Evolutionary conservation across 2,329 filamentous ascomycete genomes (phyloP), one percentile per base, ranked within the genome.

Genomic region (Bipolaris victoriae): DNA sequence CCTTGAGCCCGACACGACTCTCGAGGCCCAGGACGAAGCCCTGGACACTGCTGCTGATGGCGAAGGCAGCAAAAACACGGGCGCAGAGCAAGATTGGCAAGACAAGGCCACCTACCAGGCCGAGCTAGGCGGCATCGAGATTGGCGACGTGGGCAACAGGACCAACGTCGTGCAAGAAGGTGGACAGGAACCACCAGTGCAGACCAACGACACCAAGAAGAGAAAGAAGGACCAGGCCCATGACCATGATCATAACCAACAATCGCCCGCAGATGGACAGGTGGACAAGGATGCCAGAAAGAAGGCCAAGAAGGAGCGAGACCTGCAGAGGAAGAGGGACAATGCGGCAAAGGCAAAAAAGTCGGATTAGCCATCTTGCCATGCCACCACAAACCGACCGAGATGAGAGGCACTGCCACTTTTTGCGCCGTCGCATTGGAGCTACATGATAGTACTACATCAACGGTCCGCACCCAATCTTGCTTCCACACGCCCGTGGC

Each of bases 261-360:
- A 43, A 26, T 54, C 3, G 5, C 26, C 22, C 11, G 47, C 26
- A 15, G 48, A 51, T 13, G 57, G 51, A 16, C 68, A 72, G 46
- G 61, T 79, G 47, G 81, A 84, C 60, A 83, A 82, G 70, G 82
- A 82, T 61, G 81, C 82, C 52, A 78, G 83, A 60, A 86, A 83
- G 73, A 77, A 77, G 62, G 79, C 77, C 57, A 87, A 87, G 80
- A 85, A 84, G 71, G 80, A 81, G 67, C 78, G 81, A 66, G 76
- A 77, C 55, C 75, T 79, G 65, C 79, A 79, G 48, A 75, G 81
- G 69, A 76, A 75, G 68, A 65, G 62, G 37, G 69, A 78, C 40
- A 74, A 70, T 35, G 71, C 71, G 51, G 66, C 73, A 56, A 64
- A 71, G 65, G 64, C 66, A 29, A 59, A 66, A 39, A 60, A 68